Conservation (phyloP, 73 alveolate genomes). For the Paramecium sexaurelia region DNA sequence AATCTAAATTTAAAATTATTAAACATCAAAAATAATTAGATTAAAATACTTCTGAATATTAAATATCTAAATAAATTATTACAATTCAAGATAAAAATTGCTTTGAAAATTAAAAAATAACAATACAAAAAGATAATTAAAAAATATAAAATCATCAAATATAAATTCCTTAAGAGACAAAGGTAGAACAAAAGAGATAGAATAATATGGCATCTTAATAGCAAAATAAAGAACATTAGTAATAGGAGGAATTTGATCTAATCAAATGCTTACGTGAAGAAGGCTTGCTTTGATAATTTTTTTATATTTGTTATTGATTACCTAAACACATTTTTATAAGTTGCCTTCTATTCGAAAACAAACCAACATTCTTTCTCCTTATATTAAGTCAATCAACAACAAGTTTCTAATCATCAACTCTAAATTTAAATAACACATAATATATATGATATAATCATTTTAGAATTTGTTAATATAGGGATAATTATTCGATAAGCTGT, state of each 20-base stretch:
- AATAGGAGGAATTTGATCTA: neutral
- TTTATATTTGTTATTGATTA: neutral
- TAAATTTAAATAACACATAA: too few species aligned
- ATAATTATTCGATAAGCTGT: too few species aligned
- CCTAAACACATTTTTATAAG: neutral
- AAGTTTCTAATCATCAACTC: neutral
- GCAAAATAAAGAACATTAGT: neutral
- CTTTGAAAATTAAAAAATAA: neutral
- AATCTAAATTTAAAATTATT: neutral
- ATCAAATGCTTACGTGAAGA: neutral
- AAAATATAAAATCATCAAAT: neutral
- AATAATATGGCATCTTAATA: neutral
- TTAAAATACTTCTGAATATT: neutral
- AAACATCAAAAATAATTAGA: neutral
- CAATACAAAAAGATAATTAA: neutral
- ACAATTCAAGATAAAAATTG: neutral
- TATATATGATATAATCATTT: neutral
- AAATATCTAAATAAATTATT: neutral
- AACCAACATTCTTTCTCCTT: neutral
- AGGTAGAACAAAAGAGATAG: neutral
- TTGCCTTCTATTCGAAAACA: neutral
- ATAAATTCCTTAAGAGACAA: neutral
- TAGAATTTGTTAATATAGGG: neutral
- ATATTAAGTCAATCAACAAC: neutral
- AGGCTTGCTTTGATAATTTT: neutral